phyloP scores from a whole-genome alignment of 306 rosid species.

The Notholithocarpus densiflorus region DNA sequence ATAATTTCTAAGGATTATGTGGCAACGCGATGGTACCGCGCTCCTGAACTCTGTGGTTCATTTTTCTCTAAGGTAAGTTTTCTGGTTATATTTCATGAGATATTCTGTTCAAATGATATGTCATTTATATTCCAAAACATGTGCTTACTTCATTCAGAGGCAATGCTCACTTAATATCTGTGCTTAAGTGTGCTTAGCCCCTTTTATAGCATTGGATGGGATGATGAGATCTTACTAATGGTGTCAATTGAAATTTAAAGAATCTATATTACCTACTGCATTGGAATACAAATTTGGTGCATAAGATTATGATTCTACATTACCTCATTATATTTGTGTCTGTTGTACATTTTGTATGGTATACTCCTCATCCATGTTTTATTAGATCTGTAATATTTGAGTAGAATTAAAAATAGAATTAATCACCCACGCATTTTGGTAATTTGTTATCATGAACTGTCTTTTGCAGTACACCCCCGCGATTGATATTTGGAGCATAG shows the following conservation, averaged over 20 bases:
- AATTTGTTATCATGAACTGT: neutral
- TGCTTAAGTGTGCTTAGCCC: neutral
- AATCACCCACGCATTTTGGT: neutral
- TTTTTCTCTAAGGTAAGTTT: constrained; percentile 58
- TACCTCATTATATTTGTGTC: too few species aligned
- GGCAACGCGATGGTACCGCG: constrained; percentile 78
- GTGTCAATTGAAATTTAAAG: neutral
- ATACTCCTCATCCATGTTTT: neutral
- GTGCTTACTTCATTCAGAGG: neutral
- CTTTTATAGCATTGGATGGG: neutral
- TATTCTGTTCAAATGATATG: neutral
- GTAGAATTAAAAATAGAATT: neutral
- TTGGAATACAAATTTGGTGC: too few species aligned
- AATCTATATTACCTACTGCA: neutral
- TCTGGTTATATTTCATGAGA: neutral
- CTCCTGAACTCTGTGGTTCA: constrained; percentile 76
- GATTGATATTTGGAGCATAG: constrained; percentile 72
- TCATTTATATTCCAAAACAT: neutral
- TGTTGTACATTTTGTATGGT: too few species aligned
- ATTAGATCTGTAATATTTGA: neutral
- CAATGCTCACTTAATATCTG: neutral
- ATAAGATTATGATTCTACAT: too few species aligned
- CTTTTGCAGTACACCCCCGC: constrained; percentile 64
- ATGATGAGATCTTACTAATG: neutral
- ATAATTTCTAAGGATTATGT: constrained; percentile 57